Conservation (phyloP, 257 asterid species). For the Primulina tabacum region DNA sequence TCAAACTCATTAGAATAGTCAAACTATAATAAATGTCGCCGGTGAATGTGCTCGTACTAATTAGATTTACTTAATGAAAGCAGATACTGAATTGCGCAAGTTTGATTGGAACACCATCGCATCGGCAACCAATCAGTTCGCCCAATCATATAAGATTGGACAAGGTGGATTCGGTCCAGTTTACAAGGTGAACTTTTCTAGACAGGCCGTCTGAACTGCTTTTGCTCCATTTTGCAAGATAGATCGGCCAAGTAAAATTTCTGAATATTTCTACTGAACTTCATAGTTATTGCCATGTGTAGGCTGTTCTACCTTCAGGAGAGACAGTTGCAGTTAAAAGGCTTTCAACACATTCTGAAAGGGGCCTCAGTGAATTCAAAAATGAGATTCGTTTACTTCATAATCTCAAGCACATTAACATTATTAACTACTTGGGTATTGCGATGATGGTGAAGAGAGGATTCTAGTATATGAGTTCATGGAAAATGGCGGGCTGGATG, state of each 20-base stretch:
- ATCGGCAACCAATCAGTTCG: not conserved
- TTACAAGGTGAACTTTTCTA: conserved; percentile 9
- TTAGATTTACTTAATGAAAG: not conserved
- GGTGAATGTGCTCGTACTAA: not conserved
- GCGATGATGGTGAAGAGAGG: not conserved
- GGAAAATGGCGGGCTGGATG: not conserved
- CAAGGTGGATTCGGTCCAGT: not conserved
- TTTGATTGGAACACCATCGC: conserved; percentile 2
- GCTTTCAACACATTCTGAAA: not conserved
- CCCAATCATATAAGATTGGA: not conserved
- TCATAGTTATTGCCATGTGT: not conserved
- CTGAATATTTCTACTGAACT: not conserved
- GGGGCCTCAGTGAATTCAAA: not conserved
- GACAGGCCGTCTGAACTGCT: not conserved
- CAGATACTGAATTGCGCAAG: not conserved
- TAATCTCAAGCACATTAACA: not conserved
- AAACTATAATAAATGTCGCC: not conserved
- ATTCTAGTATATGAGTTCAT: not conserved
- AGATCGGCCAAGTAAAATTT: not conserved
- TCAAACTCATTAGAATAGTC: not conserved
- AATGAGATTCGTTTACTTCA: not conserved
- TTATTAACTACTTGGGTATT: conserved; percentile 4
- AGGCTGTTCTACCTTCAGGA: conserved; percentile 1
- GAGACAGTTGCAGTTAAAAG: conserved; percentile 1
- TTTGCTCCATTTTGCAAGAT: not conserved